Base-by-base conservation (phyloP, 2,329 filamentous ascomycete genomes). In the Ophiobolus disseminans region DNA sequence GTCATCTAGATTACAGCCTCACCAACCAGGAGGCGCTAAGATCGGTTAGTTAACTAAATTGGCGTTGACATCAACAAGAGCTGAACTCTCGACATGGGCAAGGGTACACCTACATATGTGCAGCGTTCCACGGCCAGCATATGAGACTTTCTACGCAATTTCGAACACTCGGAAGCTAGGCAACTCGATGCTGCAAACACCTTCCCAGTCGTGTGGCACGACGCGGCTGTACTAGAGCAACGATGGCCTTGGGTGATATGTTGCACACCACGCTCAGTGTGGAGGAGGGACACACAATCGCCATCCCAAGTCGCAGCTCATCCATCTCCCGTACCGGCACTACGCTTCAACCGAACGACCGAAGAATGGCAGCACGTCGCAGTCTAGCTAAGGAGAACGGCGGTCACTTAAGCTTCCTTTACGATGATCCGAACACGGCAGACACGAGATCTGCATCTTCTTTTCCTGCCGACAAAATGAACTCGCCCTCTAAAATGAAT, bases 1-100 rank as follows among this genome's bases (percentile, higher is more conserved):
- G 43, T 38, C 35, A 26, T 39, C 39, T 35, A 50, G 38, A 51
- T 47, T 54, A 53, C 58, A 66, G 65, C 66, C 63, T 64, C 66
- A 50, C 55, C 49, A 57, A 45, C 50, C 47, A 55, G 16, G 36
- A 56, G 37, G 50, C 67, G 60, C 68, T 65, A 66, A 48, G 42
- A 34, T 51, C 53, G 53, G 53, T 57, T 53, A 47, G 50, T 37
- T 45, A 41, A 49, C 38, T 46, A 37, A 42, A 40, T 48, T 50
- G 34, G 36, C 48, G 35, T 45, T 37, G 48, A 52, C 48, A 50
- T 49, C 55, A 56, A 23, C 40, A 49, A 53, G 50, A 65, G 60
- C 62, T 65, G 61, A 63, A 58, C 42, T 55, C 50, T 48, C 50
- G 47, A 50, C 54, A 46, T 61, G 51, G 25, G 40, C 43, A 28